Evolutionary conservation across 768 basidiomycete species (phyloP).

Genomic region (Tricholoma sp.): DNA sequence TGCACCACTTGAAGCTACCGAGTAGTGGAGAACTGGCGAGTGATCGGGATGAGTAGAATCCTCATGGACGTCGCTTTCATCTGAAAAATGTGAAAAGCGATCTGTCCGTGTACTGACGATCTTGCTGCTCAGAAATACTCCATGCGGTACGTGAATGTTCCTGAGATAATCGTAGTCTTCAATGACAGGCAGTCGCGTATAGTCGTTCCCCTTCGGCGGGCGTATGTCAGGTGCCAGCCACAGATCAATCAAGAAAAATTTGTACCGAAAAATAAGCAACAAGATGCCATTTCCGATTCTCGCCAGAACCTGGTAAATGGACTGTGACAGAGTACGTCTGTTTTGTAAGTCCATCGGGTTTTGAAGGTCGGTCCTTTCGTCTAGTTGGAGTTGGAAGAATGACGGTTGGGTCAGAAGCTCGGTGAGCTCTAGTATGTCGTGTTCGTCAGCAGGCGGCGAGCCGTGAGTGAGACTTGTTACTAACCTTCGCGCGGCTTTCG

Average conservation of each 20-base stretch:
- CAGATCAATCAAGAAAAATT: background rate
- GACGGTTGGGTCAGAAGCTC: slow-evolving; percentile 58
- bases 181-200: slow-evolving; percentile 62
- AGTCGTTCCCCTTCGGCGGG: slow-evolving; percentile 55
- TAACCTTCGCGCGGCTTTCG: slow-evolving; percentile 74
- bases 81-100: slow-evolving; percentile 39
- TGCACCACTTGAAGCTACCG: slow-evolving; percentile 7
- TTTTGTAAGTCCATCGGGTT: slow-evolving; percentile 79
- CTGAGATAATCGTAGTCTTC: slow-evolving; percentile 74
- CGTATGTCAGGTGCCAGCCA: slow-evolving; percentile 1
- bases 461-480: slow-evolving; percentile 9
- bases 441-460: slow-evolving; percentile 4
- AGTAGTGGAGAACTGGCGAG: slow-evolving; percentile 15
- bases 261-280: slow-evolving; percentile 76
- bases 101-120: slow-evolving; percentile 36
- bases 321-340: slow-evolving; percentile 82
- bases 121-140: slow-evolving; percentile 72
- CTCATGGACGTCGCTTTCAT: slow-evolving; percentile 38
- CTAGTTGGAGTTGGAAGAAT: slow-evolving; percentile 55
- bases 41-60: slow-evolving; percentile 19
- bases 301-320: slow-evolving; percentile 51
- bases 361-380: slow-evolving; percentile 73
- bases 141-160: slow-evolving; percentile 59
- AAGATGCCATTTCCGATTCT: slow-evolving; percentile 75
- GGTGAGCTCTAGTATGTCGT: slow-evolving; percentile 39